These are phyloP conservation scores for Bipolaris oryzae DNA, from an alignment of 2,329 filamentous ascomycete species.

Conservation along the genomic window DNA sequence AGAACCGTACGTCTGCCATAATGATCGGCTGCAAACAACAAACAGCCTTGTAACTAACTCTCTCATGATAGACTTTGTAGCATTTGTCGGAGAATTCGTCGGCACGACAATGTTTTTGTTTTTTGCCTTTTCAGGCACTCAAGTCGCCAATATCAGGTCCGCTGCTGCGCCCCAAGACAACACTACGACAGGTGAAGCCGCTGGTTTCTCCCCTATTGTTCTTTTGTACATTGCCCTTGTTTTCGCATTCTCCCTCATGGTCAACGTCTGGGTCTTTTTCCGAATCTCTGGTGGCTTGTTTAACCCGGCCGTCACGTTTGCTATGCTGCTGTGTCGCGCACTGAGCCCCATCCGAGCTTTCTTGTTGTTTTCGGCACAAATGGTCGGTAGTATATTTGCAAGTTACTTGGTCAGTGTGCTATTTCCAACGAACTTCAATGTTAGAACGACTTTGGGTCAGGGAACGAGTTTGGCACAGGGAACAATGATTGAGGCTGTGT, in stretches of 20 bases:
- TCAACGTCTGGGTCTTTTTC: constrained; percentile 51
- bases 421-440: constrained; percentile 55
- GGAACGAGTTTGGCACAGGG: constrained; percentile 53
- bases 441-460: constrained; percentile 52
- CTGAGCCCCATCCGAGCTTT: constrained; percentile 51
- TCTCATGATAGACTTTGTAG: constrained; percentile 44
- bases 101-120: constrained; percentile 55
- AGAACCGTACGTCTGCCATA: constrained; percentile 37
- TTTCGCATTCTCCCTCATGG: constrained; percentile 47
- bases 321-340: constrained; percentile 48
- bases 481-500: constrained; percentile 51
- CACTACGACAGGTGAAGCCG: constrained; percentile 53
- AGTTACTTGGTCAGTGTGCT: constrained; percentile 53
- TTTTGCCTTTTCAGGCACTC: constrained; percentile 53
- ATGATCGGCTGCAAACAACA: background rate
- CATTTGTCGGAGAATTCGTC: constrained; percentile 56
- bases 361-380: constrained; percentile 53
- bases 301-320: constrained; percentile 44
- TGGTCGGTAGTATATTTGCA: constrained; percentile 53
- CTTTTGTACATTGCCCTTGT: constrained; percentile 48
- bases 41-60: constrained; percentile 8
- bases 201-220: constrained; percentile 54
- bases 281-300: constrained; percentile 44
- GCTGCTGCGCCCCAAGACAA: constrained; percentile 40
- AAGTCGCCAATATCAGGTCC: constrained; percentile 57